Evolutionary conservation across 2,329 filamentous ascomycete species (phyloP).

Genomic region (Ustilaginoidea virens): DNA sequence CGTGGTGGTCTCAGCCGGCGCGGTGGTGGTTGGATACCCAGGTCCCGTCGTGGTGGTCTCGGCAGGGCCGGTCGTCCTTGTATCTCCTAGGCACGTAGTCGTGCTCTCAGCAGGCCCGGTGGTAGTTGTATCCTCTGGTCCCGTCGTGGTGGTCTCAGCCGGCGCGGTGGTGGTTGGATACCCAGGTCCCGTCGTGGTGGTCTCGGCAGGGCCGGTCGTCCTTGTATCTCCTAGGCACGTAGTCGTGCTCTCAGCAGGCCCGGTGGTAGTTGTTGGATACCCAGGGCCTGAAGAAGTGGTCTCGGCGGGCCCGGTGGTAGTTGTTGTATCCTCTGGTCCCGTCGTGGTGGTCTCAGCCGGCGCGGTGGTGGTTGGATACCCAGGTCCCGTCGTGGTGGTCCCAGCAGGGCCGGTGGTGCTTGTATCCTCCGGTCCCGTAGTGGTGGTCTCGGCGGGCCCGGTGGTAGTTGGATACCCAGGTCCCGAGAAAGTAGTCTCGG

Average conservation of each 20-base stretch:
- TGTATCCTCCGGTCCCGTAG: neutral
- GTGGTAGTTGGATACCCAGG: conserved; percentile 7
- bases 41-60: conserved; percentile 2
- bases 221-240: no score
- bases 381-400: neutral
- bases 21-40: conserved; percentile 7
- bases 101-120: no score
- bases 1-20: conserved; percentile 5
- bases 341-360: conserved; percentile 11
- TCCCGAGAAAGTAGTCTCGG: conserved; percentile 3
- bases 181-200: conserved; percentile 1
- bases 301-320: conserved; percentile 6
- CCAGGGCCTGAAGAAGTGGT: neutral
- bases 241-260: no score
- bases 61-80: no score
- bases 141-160: conserved; percentile 1
- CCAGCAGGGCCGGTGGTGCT: neutral
- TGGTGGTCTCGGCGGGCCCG: conserved; percentile 6
- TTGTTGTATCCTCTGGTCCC: conserved; percentile 3
- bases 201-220: no score
- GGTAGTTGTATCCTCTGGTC: neutral
- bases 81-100: no score
- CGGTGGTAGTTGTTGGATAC: neutral
- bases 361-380: conserved; percentile 10
- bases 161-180: conserved; percentile 7